phyloP scores from a whole-genome alignment of 306 rosid genomes.

The Bauhinia variegata region DNA sequence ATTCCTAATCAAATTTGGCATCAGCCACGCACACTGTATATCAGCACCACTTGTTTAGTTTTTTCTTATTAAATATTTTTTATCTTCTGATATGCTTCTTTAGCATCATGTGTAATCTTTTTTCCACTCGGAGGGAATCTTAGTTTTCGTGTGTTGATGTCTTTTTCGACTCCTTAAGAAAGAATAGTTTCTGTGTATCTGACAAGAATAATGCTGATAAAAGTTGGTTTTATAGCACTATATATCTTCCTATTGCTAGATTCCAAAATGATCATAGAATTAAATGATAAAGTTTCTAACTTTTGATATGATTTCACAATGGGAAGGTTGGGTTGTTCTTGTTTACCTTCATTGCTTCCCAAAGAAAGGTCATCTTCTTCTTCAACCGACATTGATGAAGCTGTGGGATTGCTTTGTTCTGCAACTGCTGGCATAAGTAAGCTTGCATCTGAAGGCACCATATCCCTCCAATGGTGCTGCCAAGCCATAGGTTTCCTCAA shows the following conservation, averaged over 20 bases:
- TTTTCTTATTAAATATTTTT: background rate
- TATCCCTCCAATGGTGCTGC: slow-evolving; percentile 29
- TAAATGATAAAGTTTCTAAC: too few species aligned
- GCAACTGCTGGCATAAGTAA: background rate
- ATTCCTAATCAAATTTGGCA: background rate
- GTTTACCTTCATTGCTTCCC: background rate
- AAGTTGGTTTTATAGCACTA: background rate
- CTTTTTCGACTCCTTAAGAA: too few species aligned
- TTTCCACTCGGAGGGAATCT: background rate
- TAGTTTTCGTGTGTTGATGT: too few species aligned
- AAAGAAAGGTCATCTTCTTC: slow-evolving; percentile 19
- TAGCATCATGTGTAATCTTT: background rate
- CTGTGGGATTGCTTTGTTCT: background rate
- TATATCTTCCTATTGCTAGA: background rate
- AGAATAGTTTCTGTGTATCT: too few species aligned
- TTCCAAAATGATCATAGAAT: background rate
- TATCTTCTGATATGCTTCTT: background rate
- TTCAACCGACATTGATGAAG: background rate
- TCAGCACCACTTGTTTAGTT: background rate
- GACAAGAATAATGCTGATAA: too few species aligned
- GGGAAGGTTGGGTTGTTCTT: background rate
- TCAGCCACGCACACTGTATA: background rate
- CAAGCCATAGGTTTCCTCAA: slow-evolving; percentile 12
- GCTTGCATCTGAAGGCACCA: slow-evolving; percentile 1
- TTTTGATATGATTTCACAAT: background rate